These are phyloP conservation scores for Ophiostoma pallidulum DNA, from an alignment of 2,329 filamentous ascomycete genomes.

Conservation along the genomic window DNA sequence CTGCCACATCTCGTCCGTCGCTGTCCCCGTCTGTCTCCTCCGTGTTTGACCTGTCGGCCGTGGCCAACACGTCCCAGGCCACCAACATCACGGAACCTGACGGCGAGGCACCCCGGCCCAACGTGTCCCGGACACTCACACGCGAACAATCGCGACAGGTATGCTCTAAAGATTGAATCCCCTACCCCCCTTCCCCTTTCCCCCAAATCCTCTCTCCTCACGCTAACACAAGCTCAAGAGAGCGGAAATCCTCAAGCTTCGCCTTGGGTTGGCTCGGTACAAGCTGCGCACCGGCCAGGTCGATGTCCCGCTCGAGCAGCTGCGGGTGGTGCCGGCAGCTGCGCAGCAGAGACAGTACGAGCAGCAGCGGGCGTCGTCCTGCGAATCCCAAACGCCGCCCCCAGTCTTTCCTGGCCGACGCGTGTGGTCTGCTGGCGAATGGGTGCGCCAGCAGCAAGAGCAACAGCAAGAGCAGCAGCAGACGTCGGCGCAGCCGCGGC, in stretches of 20 bases:
- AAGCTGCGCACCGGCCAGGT: slow-evolving; percentile 67
- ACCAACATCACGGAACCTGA: slow-evolving; percentile 44
- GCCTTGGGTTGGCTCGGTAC: slow-evolving; percentile 64
- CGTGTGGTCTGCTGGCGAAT: background rate
- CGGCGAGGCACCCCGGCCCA: slow-evolving; percentile 16
- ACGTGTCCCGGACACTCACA: slow-evolving; percentile 22
- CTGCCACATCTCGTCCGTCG: slow-evolving; percentile 11
- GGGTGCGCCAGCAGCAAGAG: slow-evolving; percentile 10
- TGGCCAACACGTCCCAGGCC: slow-evolving; percentile 36
- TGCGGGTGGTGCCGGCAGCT: slow-evolving; percentile 34
- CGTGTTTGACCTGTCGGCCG: slow-evolving; percentile 39
- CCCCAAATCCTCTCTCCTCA: too few species aligned
- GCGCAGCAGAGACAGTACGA: slow-evolving; percentile 6
- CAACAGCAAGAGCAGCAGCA: slow-evolving; percentile 8
- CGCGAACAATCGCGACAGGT: slow-evolving; percentile 46
- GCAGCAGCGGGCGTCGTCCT: background rate
- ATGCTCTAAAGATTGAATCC: slow-evolving; percentile 13
- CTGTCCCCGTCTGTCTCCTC: slow-evolving; percentile 37
- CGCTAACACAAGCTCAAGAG: slow-evolving; percentile 34
- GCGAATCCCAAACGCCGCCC: slow-evolving; percentile 1
- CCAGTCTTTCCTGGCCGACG: slow-evolving; percentile 18
- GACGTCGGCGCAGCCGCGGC: background rate
- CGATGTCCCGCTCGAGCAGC: slow-evolving; percentile 51
- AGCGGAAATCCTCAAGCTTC: slow-evolving; percentile 56
- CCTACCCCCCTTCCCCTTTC: too few species aligned